These are phyloP conservation scores for Gentiana macrophylla DNA, from an alignment of 257 asterid genomes.

Conservation along the genomic window DNA sequence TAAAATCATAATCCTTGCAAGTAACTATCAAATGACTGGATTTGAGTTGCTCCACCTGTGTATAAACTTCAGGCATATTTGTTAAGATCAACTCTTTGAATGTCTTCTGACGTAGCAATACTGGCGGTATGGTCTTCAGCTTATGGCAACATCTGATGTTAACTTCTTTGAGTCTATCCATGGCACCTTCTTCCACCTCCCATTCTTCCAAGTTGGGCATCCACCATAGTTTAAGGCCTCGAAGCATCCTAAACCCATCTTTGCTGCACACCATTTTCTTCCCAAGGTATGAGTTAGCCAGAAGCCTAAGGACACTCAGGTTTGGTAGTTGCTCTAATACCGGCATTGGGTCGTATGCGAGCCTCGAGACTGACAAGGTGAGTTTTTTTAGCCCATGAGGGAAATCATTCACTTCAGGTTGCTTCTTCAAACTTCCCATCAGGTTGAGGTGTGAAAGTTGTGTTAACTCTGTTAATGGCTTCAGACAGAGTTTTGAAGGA, in stretches of 20 bases:
- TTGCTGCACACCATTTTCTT: constrained; percentile 10
- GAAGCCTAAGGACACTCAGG: constrained; percentile 26
- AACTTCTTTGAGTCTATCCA: constrained; percentile 22
- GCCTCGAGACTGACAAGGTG: constrained; percentile 22
- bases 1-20: constrained; percentile 1
- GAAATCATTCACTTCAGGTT: constrained; percentile 6
- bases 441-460: constrained; percentile 23
- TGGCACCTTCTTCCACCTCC: constrained; percentile 19
- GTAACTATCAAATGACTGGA: background rate
- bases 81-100: constrained; percentile 22
- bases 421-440: constrained; percentile 17
- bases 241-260: constrained; percentile 19
- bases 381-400: constrained; percentile 20
- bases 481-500: constrained; percentile 13
- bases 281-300: constrained; percentile 23
- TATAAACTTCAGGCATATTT: constrained; percentile 15
- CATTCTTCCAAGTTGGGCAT: constrained; percentile 20
- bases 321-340: constrained; percentile 14
- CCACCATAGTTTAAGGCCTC: constrained; percentile 27
- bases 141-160: constrained; percentile 19
- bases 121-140: constrained; percentile 10
- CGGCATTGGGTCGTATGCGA: constrained; percentile 24
- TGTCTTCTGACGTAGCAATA: constrained; percentile 1
- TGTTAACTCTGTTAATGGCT: constrained; percentile 8
- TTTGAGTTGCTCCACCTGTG: constrained; percentile 1